A percentile compares a stretch with the other conserved stretches of the same genome.
These are phyloP conservation scores for Epichloe sibirici DNA, from an alignment of 2,329 filamentous ascomycete species.

Conservation along the genomic window DNA sequence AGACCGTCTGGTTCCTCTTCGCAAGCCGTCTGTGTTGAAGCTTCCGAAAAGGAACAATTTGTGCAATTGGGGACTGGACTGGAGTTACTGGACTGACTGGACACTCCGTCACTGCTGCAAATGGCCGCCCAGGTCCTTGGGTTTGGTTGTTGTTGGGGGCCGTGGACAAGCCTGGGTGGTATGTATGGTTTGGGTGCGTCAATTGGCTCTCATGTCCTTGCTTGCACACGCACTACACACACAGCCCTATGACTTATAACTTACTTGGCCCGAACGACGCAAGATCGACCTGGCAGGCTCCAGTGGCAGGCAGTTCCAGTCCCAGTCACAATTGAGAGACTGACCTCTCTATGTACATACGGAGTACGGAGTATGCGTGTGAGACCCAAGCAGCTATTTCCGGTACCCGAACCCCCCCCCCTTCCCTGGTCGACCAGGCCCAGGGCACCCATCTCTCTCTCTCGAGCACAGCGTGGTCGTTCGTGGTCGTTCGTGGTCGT, in stretches of 20 bases:
- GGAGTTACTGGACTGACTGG: background rate
- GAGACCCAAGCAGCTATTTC: slow-evolving; percentile 6
- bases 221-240: background rate
- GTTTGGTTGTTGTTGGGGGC: background rate
- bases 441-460: background rate
- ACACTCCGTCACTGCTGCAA: background rate
- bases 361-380: background rate
- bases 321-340: background rate
- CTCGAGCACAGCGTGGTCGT: background rate
- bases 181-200: background rate
- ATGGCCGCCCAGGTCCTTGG: background rate
- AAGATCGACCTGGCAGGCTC: slow-evolving; percentile 4
- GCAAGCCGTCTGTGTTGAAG: too few species aligned
- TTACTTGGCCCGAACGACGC: background rate
- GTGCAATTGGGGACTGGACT: background rate
- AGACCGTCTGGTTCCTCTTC: too few species aligned
- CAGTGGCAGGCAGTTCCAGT: background rate
- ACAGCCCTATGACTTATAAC: slow-evolving; percentile 4
- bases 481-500: too few species aligned
- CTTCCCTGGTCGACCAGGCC: background rate
- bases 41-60: too few species aligned
- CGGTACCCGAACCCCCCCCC: background rate
- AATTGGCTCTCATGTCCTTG: background rate
- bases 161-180: too few species aligned
- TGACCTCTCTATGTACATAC: background rate